Percentiles rank a stretch among this genome's conserved stretches.
These are phyloP conservation scores for Saccharomyces hybrid DNA, from an alignment of 1,139 yeast genomes.

Conservation along the genomic window DNA sequence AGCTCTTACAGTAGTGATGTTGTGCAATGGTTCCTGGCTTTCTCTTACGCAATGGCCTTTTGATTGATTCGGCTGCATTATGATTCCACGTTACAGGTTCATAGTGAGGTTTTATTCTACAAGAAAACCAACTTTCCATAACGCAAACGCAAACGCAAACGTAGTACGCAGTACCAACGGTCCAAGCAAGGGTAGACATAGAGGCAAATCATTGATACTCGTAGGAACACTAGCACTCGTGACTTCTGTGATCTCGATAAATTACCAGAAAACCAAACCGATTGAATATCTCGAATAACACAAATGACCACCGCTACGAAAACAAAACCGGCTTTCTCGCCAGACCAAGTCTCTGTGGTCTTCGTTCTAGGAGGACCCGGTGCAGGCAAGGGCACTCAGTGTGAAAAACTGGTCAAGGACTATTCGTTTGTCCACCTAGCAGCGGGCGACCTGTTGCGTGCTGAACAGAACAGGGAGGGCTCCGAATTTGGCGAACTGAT, in stretches of 20 bases:
- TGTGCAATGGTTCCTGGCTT: neutral
- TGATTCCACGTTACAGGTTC: neutral
- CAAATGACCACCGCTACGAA: neutral
- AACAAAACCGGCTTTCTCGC: slow-evolving; percentile 40
- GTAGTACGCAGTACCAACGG: neutral
- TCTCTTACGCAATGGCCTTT: neutral
- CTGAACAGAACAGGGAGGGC: slow-evolving; percentile 77
- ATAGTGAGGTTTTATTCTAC: neutral
- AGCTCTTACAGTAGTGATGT: neutral
- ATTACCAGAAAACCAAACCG: slow-evolving; percentile 41
- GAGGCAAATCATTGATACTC: slow-evolving; percentile 27
- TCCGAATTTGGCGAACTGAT: slow-evolving; percentile 82
- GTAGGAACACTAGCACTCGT: slow-evolving; percentile 36
- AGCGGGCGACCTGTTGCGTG: slow-evolving; percentile 91
- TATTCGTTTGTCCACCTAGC: slow-evolving; percentile 80
- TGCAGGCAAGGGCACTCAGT: slow-evolving; percentile 95
- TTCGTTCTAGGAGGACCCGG: slow-evolving; percentile 85
- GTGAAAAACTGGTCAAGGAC: slow-evolving; percentile 72
- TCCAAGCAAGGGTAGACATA: slow-evolving; percentile 6
- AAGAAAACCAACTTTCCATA: neutral
- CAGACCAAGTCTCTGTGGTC: slow-evolving; percentile 64
- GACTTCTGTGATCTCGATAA: slow-evolving; percentile 40
- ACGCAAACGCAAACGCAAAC: neutral
- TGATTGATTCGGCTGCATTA: neutral
- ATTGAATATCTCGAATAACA: slow-evolving; percentile 39